phyloP scores from a whole-genome alignment of 2,329 filamentous ascomycete genomes.

The Trichoderma asperellum region DNA sequence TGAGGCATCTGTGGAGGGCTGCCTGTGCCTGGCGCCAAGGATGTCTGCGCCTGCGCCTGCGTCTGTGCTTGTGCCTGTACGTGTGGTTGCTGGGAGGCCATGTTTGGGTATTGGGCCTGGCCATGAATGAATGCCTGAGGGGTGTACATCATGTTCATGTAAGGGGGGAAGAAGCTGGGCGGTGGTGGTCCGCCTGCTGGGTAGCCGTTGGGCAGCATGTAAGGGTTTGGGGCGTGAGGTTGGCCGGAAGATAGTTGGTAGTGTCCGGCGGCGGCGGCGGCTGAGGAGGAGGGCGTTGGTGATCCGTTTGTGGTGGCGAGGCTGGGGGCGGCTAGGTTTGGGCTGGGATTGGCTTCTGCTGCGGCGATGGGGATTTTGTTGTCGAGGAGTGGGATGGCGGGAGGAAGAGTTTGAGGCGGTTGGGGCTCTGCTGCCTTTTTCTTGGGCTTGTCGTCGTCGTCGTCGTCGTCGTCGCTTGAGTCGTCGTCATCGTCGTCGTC shows the following conservation, averaged over 20 bases:
- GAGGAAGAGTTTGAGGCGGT: neutral
- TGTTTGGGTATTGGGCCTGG: neutral
- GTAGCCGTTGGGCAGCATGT: neutral
- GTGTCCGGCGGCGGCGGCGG: neutral
- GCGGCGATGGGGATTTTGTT: neutral
- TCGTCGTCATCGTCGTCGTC: slow-evolving; percentile 1
- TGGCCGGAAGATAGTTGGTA: neutral
- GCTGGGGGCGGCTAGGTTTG: neutral
- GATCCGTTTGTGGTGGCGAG: neutral
- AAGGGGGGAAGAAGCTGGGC: neutral
- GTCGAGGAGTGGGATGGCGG: neutral
- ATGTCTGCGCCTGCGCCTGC: neutral
- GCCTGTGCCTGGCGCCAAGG: neutral
- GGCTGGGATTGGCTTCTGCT: neutral
- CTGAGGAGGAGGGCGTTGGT: neutral
- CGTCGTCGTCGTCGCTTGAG: neutral
- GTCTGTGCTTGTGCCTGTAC: neutral
- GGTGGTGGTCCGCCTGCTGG: neutral
- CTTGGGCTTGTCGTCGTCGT: neutral
- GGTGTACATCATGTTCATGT: slow-evolving; percentile 7
- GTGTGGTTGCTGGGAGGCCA: neutral
- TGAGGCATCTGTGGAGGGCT: neutral
- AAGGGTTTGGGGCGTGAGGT: neutral
- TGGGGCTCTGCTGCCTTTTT: neutral
- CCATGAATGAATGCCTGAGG: neutral